These are phyloP conservation scores for Cephalotrichum gorgonifer DNA, from an alignment of 2,329 filamentous ascomycete genomes.

Conservation along the genomic window DNA sequence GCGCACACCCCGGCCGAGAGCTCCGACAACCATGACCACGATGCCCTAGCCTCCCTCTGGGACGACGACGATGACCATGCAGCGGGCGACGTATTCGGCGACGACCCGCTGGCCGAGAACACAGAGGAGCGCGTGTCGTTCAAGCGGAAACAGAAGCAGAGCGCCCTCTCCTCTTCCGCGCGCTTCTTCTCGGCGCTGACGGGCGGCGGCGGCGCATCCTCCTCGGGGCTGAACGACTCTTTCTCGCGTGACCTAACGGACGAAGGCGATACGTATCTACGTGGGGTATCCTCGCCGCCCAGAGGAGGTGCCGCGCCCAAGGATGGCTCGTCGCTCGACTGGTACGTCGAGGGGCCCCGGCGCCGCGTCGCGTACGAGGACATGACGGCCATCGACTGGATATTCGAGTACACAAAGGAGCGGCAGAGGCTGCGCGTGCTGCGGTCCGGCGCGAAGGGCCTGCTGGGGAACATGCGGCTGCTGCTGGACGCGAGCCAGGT, in stretches of 20 bases:
- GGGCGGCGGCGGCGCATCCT: conserved; percentile 17
- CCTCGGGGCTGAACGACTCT: neutral
- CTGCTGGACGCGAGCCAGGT: conserved; percentile 80
- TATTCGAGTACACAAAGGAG: conserved; percentile 97
- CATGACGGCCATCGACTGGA: conserved; percentile 97
- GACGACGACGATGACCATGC: conserved; percentile 28
- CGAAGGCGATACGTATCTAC: conserved; percentile 2
- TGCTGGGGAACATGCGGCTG: conserved; percentile 63
- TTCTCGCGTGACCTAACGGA: conserved; percentile 9
- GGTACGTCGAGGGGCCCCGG: conserved; percentile 83
- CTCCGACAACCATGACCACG: conserved; percentile 25
- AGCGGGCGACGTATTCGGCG: conserved; percentile 30
- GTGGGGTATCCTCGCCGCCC: neutral
- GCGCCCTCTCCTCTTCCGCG: conserved; percentile 32
- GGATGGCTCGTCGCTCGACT: conserved; percentile 52
- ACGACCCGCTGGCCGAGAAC: conserved; percentile 44
- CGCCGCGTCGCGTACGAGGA: conserved; percentile 91
- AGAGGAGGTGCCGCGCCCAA: conserved; percentile 21
- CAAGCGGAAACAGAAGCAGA: conserved; percentile 55
- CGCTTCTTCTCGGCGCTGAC: conserved; percentile 39
- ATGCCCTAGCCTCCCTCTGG: conserved; percentile 35
- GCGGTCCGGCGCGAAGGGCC: conserved; percentile 54
- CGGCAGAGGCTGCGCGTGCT: conserved; percentile 76
- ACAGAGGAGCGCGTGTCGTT: conserved; percentile 51
- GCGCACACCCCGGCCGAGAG: conserved; percentile 2